These are phyloP conservation scores for Ceratocystis lukuohia DNA, from an alignment of 2,329 filamentous ascomycete genomes.

Conservation along the genomic window DNA sequence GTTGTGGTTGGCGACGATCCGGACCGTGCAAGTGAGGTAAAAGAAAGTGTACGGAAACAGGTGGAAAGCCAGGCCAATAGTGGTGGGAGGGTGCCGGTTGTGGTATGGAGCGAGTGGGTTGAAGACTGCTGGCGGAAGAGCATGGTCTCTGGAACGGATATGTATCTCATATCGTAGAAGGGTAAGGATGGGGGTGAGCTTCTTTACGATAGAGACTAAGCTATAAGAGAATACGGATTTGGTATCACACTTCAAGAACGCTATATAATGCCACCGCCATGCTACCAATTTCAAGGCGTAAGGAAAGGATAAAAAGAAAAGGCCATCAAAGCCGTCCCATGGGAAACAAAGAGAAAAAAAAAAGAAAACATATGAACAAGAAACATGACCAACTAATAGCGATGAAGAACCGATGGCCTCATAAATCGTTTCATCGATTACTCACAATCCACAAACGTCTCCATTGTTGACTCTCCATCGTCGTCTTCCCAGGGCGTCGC, in stretches of 20 bases:
- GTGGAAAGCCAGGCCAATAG: constrained; percentile 29
- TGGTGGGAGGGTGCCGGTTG: constrained; percentile 38
- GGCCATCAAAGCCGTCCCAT: not conserved
- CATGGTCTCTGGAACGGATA: constrained; percentile 69
- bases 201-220: not conserved
- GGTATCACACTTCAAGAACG: not conserved
- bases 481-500: constrained; percentile 4
- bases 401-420: constrained; percentile 46
- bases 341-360: not conserved
- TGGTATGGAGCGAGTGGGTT: constrained; percentile 62
- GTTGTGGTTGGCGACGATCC: constrained; percentile 37
- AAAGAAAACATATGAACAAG: not conserved
- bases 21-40: constrained; percentile 28
- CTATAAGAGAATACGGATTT: not conserved
- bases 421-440: constrained; percentile 3
- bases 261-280: not conserved
- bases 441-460: constrained; percentile 18
- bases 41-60: constrained; percentile 33
- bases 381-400: not conserved
- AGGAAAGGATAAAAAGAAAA: constrained; percentile 4
- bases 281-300: not conserved
- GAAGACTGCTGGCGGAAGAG: constrained; percentile 65
- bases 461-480: constrained; percentile 9
- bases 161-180: constrained; percentile 29
- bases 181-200: not conserved